Evolutionary conservation across 805 yeast genomes (phyloP), one percentile per base, ranked within the genome.

Genomic region (Cyberlindnera americana): DNA sequence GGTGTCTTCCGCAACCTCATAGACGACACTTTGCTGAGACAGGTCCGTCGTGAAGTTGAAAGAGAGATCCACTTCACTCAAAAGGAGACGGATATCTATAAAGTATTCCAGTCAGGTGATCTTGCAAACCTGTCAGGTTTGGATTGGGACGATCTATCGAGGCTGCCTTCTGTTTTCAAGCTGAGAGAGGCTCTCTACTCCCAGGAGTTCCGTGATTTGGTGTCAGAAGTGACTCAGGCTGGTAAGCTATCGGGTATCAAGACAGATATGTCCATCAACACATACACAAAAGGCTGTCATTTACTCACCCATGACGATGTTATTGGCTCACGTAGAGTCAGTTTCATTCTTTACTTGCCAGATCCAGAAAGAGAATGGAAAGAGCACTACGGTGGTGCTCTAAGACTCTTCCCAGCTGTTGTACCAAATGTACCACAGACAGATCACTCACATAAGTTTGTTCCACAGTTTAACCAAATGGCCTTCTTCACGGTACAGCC

Each of bases 401-500:
- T 93, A 41, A 70, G 98, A 46, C 66, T 93, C 35, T 91, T 83
- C 59, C 95, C 91, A 33, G 83, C 95, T 1, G 73, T 88, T 24
- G 82, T 81, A 12, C 90, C 95, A 15, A 91, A 93, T 52, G 95
- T 90, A 6, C 99, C 99, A 11, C 74, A 75, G 44, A 72, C 95
- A 2, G 98, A 91, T 63, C 77, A 65, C 48, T 64, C 73, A 22
- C 70, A 72, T 19, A 79, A 80, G 51, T 66, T 93, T 26, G 83
- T 88, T 1, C 99, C 99, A 1, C 95, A 86, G 50, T 93, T 93
- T 71, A 93, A 93, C 59, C 97, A 93, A 62, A 82, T 93, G 57
- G 96, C 98, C 0, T 87, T 93, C 57, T 93, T 93, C 70, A 83
- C 84, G 5, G 98, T 93, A 12, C 93, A 89, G 57, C 99, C 99